These are phyloP conservation scores for Wickerhamiella dianesei DNA, from an alignment of 805 yeast species.

Conservation along the genomic window DNA sequence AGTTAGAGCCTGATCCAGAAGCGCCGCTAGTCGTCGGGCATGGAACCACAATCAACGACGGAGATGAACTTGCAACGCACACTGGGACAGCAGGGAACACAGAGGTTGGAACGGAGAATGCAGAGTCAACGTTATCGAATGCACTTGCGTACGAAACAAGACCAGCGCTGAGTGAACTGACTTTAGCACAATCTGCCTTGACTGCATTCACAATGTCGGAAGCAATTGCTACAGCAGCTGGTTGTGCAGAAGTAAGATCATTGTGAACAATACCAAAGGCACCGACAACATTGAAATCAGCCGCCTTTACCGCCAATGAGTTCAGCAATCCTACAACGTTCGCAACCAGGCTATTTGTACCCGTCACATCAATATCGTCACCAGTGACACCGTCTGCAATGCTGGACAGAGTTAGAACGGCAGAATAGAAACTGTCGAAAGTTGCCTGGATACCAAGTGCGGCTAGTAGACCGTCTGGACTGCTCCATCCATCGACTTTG, in stretches of 20 bases:
- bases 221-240: conserved; percentile 14
- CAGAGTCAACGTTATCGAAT: too few species aligned
- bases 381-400: conserved; percentile 5
- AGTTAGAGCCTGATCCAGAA: neutral
- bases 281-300: too few species aligned
- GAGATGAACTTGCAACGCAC: too few species aligned
- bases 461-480: conserved; percentile 15
- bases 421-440: conserved; percentile 8
- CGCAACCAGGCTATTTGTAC: conserved; percentile 6
- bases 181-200: conserved; percentile 4
- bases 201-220: conserved; percentile 9
- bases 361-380: conserved; percentile 7
- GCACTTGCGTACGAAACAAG: too few species aligned
- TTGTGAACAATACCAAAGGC: too few species aligned
- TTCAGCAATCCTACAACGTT: conserved; percentile 11
- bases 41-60: conserved; percentile 4
- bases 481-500: conserved; percentile 11
- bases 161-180: too few species aligned
- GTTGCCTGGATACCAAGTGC: conserved; percentile 20
- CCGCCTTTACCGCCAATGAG: too few species aligned
- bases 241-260: too few species aligned
- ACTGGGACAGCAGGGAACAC: too few species aligned
- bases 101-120: too few species aligned
- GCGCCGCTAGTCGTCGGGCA: too few species aligned
- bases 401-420: conserved; percentile 7